Percentiles rank a stretch among this genome's conserved stretches.
These are phyloP conservation scores for Aphanoascus verrucosus DNA, from an alignment of 2,329 filamentous ascomycete species.

Conservation along the genomic window DNA sequence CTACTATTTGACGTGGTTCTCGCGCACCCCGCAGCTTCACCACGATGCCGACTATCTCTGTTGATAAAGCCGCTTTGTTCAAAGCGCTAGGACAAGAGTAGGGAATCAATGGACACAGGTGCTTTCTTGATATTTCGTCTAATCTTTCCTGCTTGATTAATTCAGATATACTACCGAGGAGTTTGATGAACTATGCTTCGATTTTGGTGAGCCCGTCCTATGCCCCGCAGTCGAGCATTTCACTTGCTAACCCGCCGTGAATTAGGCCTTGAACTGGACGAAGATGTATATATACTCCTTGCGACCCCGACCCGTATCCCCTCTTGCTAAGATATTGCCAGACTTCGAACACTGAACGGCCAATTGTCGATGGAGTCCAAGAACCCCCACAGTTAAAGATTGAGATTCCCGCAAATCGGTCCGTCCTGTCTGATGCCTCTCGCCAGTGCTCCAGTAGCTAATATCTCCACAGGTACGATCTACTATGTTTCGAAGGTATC, in stretches of 20 bases:
- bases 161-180: slow-evolving; percentile 76
- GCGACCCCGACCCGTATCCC: slow-evolving; percentile 15
- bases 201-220: slow-evolving; percentile 56
- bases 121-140: not conserved
- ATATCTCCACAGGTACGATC: slow-evolving; percentile 51
- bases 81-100: slow-evolving; percentile 83
- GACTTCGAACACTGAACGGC: slow-evolving; percentile 64
- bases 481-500: slow-evolving; percentile 96
- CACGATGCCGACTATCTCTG: slow-evolving; percentile 88
- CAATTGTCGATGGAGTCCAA: slow-evolving; percentile 64
- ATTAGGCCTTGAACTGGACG: slow-evolving; percentile 77
- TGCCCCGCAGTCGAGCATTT: slow-evolving; percentile 15
- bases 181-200: slow-evolving; percentile 96
- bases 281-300: slow-evolving; percentile 49
- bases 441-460: slow-evolving; percentile 15
- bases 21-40: slow-evolving; percentile 15
- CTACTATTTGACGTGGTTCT: not conserved
- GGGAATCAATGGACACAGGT: slow-evolving; percentile 26
- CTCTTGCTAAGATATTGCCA: slow-evolving; percentile 21
- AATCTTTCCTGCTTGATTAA: slow-evolving; percentile 32
- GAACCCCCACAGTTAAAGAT: slow-evolving; percentile 93
- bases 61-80: slow-evolving; percentile 93
- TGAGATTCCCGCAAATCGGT: slow-evolving; percentile 91
- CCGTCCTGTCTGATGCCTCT: slow-evolving; percentile 30
- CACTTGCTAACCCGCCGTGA: slow-evolving; percentile 22